Base-by-base conservation (phyloP, 176 grass and related monocot species). In the Oryza glumipatula region DNA sequence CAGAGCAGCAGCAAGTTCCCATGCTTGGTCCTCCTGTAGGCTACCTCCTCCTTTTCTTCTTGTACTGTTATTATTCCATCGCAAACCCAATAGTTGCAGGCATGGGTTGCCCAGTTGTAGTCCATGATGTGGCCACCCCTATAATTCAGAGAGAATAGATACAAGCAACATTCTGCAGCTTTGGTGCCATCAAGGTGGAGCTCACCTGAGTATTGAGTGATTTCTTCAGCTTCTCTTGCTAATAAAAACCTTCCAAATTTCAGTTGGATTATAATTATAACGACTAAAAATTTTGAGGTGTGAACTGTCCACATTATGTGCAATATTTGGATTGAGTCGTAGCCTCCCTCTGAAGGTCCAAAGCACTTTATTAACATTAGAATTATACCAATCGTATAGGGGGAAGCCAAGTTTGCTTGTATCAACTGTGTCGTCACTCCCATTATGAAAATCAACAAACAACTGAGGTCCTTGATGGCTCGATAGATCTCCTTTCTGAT, bases 291-390 rank as follows among this genome's bases (percentile, higher is more conserved):
- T 3, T 3, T 3, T 35, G 33, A 35, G 33, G 73, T 76, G 72
- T 51, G 72, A 76, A 7, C 0, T 22, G 6, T 76, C 72, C 21
- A 76, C 64, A 2, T 35, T 68, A 1, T 17, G 1, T 17, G 0
- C 2, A 6, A 41, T 51, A 26, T 54, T 0, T 39, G 0, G 52
- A 7, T 56, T 56, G 52, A 56, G 52, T 17, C 17, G 11, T 11
- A 83, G 60, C 71, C 60, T 74, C n/a, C 81, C 72, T 68, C 65
- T n/a, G 0, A 72, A 85, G 4, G 67, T 78, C 75, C 51, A 85
- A 0, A 85, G 0, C 0, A 85, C 5, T 26, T 11, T 68, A 21
- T 2, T 47, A n/a, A n/a, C n/a, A n/a, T n/a, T n/a, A n/a, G n/a
- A n/a, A n/a, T n/a, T n/a, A 0, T 21, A 46, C 11, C 8, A 9